These are phyloP conservation scores for Mortierella antarctica DNA, from an alignment of 192 early-diverging fungal genomes.

Conservation along the genomic window DNA sequence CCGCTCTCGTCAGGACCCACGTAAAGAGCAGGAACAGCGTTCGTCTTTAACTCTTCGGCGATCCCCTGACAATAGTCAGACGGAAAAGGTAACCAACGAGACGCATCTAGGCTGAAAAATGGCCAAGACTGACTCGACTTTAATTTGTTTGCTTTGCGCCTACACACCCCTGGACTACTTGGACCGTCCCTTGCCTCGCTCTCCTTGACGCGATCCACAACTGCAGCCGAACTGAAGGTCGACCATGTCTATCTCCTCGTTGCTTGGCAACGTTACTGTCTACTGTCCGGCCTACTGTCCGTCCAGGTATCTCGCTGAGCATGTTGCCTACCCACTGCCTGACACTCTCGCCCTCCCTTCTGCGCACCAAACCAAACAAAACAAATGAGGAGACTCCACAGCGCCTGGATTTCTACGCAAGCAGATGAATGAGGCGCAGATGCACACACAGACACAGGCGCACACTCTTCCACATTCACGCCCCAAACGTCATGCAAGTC, in stretches of 20 bases:
- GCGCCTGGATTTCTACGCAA: conserved; percentile 4
- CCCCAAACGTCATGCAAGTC: background rate
- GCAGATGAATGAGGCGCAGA: background rate
- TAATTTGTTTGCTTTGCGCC: no score
- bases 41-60: background rate
- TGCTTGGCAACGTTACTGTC: conserved; percentile 33
- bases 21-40: background rate
- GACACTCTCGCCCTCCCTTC: no score
- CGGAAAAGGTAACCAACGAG: no score
- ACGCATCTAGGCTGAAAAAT: no score
- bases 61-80: no score
- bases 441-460: conserved; percentile 10
- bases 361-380: background rate
- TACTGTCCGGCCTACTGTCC: background rate
- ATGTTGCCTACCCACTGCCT: no score
- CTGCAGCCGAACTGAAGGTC: conserved; percentile 9
- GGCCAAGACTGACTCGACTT: no score
- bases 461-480: background rate
- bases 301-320: no score
- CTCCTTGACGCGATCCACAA: background rate
- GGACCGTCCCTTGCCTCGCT: background rate
- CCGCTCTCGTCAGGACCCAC: background rate
- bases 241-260: conserved; percentile 48
- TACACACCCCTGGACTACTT: no score
- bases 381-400: conserved; percentile 10